These are phyloP conservation scores for Starmerella vitae DNA, from an alignment of 805 yeast species.

Conservation along the genomic window DNA sequence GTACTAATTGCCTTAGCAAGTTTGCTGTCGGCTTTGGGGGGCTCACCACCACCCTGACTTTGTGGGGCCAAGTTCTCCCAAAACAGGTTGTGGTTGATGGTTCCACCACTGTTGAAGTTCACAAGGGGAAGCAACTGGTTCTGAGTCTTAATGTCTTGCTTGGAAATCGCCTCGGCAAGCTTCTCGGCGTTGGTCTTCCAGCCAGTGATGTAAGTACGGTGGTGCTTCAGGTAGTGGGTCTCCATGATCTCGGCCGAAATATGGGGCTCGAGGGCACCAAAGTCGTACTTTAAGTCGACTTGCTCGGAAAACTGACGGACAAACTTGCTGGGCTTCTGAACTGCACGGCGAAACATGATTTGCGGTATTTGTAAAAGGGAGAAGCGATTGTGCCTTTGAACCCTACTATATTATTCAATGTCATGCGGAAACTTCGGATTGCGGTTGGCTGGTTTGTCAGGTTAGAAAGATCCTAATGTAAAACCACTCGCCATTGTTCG, in stretches of 20 bases:
- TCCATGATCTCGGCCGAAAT: conserved; percentile 80
- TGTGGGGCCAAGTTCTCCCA: conserved; percentile 79
- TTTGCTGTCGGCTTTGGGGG: conserved; percentile 40
- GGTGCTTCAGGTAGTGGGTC: conserved; percentile 76
- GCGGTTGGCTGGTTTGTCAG: no score
- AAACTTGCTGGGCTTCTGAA: background rate
- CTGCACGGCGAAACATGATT: conserved; percentile 1
- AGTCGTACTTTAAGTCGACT: conserved; percentile 75
- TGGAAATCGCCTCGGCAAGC: conserved; percentile 47
- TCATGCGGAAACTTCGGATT: no score
- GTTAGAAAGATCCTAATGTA: no score
- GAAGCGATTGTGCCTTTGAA: no score
- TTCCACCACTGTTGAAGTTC: conserved; percentile 91
- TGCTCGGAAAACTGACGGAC: conserved; percentile 38
- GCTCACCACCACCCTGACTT: conserved; percentile 62
- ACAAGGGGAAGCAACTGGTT: conserved; percentile 51
- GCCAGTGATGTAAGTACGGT: conserved; percentile 80
- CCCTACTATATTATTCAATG: no score
- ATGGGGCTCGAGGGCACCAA: conserved; percentile 72
- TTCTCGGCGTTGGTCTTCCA: conserved; percentile 68
- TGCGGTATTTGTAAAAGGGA: background rate
- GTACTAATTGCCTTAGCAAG: conserved; percentile 44
- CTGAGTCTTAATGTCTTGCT: conserved; percentile 47
- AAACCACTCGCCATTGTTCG: no score
- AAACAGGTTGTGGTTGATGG: conserved; percentile 69